Evolutionary conservation across 495 filamentous ascomycete genomes (phyloP), one percentile per base, ranked within the genome.

Genomic region (Aspergillus steynii): DNA sequence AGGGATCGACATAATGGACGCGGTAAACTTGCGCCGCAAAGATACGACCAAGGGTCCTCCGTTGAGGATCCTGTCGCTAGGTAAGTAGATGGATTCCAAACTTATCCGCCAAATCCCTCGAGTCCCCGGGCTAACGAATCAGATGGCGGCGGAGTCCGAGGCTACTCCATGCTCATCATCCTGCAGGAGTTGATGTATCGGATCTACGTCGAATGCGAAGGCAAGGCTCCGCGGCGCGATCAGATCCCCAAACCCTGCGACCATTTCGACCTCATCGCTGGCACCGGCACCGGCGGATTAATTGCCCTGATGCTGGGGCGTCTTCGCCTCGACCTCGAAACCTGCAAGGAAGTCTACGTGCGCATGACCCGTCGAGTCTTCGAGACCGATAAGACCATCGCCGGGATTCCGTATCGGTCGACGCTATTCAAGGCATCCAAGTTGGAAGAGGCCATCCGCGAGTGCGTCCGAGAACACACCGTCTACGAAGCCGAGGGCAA

Each of bases 161-260:
- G 95, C 47, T 99, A 97, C 80, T 97, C 93, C 53, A 96, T 97
- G 84, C 87, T 96, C 69, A 90, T 96, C 62, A 88, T 98, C 59
- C 86, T 99, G 56, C 91, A 96, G 80, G 93, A 97, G 78, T 82
- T 99, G 49, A 99, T 99, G 95, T 90, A 96, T 76, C 84, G 89
- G 42, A 91, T 90, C 6, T 96, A 93, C 70, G 90, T 95, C 71
- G 90, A 95, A 77, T 78, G 72, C 60, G 88, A 96, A 75, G 91
- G 92, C 29, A 84, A 88, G 64, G 90, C 93, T 15, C 92, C 93
- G 54, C 86, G 86, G 56, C 86, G 90, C 69, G 85, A 92, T 65
- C 86, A 97, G 66, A 94, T 98, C 27, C 95, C 96, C 29, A 97
- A 96, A 67, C 95, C 95, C 62, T 96, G 92, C 86, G 96, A 99